A percentile compares a stretch with the other conserved stretches of the same genome.
These are phyloP conservation scores for Graphilbum fragrans DNA, from an alignment of 2,329 filamentous ascomycete species.

Conservation along the genomic window DNA sequence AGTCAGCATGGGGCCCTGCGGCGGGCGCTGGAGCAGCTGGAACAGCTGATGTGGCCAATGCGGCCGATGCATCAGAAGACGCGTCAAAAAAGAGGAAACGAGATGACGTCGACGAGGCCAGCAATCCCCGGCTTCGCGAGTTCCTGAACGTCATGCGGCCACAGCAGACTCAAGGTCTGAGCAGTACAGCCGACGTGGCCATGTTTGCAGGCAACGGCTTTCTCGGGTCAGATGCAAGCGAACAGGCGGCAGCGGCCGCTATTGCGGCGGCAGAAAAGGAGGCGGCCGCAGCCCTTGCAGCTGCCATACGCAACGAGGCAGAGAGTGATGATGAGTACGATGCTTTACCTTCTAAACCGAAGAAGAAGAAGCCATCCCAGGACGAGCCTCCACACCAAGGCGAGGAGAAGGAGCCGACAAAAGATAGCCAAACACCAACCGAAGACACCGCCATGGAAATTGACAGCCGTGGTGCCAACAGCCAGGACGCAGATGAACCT, in stretches of 20 bases:
- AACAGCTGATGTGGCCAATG: slow-evolving; percentile 4
- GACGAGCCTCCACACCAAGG: background rate
- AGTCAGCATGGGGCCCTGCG: background rate
- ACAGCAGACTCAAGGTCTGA: slow-evolving; percentile 25
- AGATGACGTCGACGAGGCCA: slow-evolving; percentile 35
- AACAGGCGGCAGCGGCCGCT: background rate
- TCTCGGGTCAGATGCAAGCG: background rate
- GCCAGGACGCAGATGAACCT: background rate
- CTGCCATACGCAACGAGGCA: slow-evolving; percentile 23
- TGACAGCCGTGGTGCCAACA: background rate
- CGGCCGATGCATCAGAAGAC: slow-evolving; percentile 20
- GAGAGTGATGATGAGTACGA: slow-evolving; percentile 71
- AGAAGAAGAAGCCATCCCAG: slow-evolving; percentile 25
- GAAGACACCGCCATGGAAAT: no score
- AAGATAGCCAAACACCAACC: no score
- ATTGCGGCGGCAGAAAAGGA: background rate
- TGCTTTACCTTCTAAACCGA: slow-evolving; percentile 38
- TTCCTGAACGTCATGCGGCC: slow-evolving; percentile 74
- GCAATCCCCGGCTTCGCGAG: slow-evolving; percentile 74
- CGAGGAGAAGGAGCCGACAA: slow-evolving; percentile 1
- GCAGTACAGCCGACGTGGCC: slow-evolving; percentile 10
- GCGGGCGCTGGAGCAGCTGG: background rate
- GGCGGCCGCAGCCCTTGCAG: slow-evolving; percentile 7
- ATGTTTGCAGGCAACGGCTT: background rate
- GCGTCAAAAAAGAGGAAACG: slow-evolving; percentile 56